Conservation (phyloP, 2,329 filamentous ascomycete genomes). For the Penicillium sp. region DNA sequence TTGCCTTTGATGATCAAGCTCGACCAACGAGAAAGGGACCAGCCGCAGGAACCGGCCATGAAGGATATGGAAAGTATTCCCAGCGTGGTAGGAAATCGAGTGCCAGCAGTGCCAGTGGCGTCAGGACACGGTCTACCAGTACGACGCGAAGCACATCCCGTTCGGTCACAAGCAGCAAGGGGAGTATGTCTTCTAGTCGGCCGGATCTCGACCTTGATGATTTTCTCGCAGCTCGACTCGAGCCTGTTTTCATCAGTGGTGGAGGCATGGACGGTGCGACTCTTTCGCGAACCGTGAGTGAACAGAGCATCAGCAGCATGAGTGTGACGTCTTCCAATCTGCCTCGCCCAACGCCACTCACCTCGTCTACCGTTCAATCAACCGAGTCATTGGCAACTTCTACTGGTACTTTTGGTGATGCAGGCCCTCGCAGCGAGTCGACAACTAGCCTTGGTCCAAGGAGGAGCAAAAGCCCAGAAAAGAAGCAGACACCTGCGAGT, state of each 20-base stretch:
- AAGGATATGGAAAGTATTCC: conserved; percentile 62
- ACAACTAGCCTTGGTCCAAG: conserved; percentile 8
- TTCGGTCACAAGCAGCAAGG: conserved; percentile 48
- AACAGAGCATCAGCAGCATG: conserved; percentile 46
- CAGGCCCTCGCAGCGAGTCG: conserved; percentile 17
- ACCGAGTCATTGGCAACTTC: conserved; percentile 42
- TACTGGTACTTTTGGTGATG: conserved; percentile 31
- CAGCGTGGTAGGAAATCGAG: conserved; percentile 53
- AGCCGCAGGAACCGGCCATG: conserved; percentile 89
- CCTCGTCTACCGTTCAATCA: conserved; percentile 40
- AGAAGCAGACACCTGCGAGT: conserved; percentile 3
- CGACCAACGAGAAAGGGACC: conserved; percentile 74
- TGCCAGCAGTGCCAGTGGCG: conserved; percentile 47
- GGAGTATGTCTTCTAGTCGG: conserved; percentile 47
- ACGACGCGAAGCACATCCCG: conserved; percentile 44
- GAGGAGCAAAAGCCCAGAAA: conserved; percentile 18
- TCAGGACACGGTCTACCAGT: conserved; percentile 50
- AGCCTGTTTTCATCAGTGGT: conserved; percentile 58
- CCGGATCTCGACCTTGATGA: conserved; percentile 55
- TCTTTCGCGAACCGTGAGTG: conserved; percentile 48
- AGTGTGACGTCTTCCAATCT: conserved; percentile 41
- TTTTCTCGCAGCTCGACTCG: conserved; percentile 54
- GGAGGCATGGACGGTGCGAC: conserved; percentile 46
- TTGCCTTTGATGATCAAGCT: conserved; percentile 58
- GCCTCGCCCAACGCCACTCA: conserved; percentile 27